phyloP scores from a whole-genome alignment of 441 rosid species.

The Populus hybrid region DNA sequence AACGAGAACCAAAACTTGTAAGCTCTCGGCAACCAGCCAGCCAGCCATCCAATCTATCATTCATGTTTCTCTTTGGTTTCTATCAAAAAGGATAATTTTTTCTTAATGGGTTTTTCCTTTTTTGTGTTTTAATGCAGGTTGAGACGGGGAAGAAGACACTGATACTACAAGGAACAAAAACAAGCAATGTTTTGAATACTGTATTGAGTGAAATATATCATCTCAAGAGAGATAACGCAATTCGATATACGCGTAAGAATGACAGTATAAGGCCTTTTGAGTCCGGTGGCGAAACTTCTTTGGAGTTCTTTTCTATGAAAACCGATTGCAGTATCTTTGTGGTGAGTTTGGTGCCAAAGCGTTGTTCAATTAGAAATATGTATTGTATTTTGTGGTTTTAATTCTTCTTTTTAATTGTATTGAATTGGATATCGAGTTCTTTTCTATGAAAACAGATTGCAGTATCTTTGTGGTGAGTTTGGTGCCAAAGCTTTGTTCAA shows the following conservation, averaged over 20 bases:
- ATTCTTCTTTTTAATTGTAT: background rate
- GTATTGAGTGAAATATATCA: slow-evolving; percentile 65
- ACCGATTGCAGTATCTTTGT: slow-evolving; percentile 92
- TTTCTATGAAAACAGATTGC: slow-evolving; percentile 89
- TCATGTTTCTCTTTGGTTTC: slow-evolving; percentile 9
- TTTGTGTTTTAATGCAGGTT: slow-evolving; percentile 39
- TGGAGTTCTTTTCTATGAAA: slow-evolving; percentile 88
- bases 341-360: slow-evolving; percentile 38
- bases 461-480: slow-evolving; percentile 77
- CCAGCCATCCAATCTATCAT: background rate
- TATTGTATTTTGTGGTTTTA: background rate
- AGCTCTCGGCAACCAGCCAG: slow-evolving; percentile 11
- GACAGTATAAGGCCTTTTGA: slow-evolving; percentile 92
- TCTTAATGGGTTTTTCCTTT: background rate
- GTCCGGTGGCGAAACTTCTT: slow-evolving; percentile 83
- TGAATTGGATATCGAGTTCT: slow-evolving; percentile 44
- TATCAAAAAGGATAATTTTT: background rate
- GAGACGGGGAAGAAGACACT: slow-evolving; percentile 93
- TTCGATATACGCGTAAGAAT: slow-evolving; percentile 82
- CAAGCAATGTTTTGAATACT: slow-evolving; percentile 60
- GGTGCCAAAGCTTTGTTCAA: no score
- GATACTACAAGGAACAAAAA: slow-evolving; percentile 84
- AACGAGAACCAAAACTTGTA: slow-evolving; percentile 77
- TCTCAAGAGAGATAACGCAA: slow-evolving; percentile 68
- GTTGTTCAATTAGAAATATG: background rate